These are phyloP conservation scores for Rhodomyrtus psidioides DNA, from an alignment of 441 rosid genomes.

Conservation along the genomic window DNA sequence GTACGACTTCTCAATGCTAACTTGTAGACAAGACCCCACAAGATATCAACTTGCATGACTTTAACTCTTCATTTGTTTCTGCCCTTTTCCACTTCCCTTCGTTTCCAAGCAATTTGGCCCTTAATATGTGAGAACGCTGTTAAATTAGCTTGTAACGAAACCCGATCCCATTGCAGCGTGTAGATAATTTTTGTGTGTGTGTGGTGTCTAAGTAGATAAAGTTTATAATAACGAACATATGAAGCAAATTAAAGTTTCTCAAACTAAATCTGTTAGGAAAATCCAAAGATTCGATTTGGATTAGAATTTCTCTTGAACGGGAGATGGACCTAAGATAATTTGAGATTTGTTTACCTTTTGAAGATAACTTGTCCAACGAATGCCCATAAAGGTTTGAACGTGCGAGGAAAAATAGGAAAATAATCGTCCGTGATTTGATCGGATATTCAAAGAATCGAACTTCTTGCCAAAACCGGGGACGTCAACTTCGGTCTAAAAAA, in stretches of 20 bases:
- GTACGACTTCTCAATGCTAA: too few relatives aligned
- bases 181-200: too few relatives aligned
- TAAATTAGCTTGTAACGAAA: too few relatives aligned
- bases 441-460: not conserved
- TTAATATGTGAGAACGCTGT: not conserved
- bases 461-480: too few relatives aligned
- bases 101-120: not conserved
- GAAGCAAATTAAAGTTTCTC: too few relatives aligned
- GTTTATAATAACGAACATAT: too few relatives aligned
- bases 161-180: too few relatives aligned
- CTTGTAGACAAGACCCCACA: too few relatives aligned
- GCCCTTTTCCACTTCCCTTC: not conserved
- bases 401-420: not conserved
- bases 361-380: not conserved
- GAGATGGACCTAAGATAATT: not conserved
- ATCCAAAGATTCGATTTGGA: too few relatives aligned
- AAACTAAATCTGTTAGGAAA: not conserved
- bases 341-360: not conserved
- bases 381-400: not conserved
- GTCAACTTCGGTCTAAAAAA: not conserved
- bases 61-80: not conserved
- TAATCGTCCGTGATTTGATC: not conserved
- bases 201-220: too few relatives aligned
- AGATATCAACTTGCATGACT: too few relatives aligned
- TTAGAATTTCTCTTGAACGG: not conserved